Base-by-base conservation (phyloP, 306 rosid species). In the Vigna trinervia region DNA sequence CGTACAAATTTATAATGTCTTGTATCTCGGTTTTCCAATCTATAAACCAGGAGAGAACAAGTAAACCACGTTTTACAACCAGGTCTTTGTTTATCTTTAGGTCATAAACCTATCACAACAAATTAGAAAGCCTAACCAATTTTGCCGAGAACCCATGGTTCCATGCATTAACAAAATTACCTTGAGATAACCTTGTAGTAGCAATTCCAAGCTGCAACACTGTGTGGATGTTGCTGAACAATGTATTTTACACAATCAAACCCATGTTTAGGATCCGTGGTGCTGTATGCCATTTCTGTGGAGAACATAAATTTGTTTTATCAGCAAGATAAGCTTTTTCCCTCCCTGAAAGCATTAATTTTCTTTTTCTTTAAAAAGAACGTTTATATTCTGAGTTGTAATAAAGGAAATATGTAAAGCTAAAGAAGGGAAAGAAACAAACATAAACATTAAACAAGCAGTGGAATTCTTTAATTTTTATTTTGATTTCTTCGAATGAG, bases 201-300 rank as follows among this genome's bases (percentile, higher is more conserved):
- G 89, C 97, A 95, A 80, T 95, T 95, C 98, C 96, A 95, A 82
- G 96, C 92, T 36, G 96, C 92, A 74, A 80, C 58, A 84, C 95
- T 90, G 83, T 90, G 85, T 14, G 96, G 91, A 82, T 95, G 86
- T 84, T 87, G 96, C 75, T 81, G 88, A 57, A 91, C 98, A 85
- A 89, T 86, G 83, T 85, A 79, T 83, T 88, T 95, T 67, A 92
- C 98, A 81, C 89, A 95, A 83, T 89, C 90, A 73, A 92, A 88
- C 36, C 95, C 96, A 60, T 83, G 97, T 84, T 88, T 91, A 50
- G 97, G 94, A 84, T 92, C 97, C 0, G 89, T 84, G 52, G 91
- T 87, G 86, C 84, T 85, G 88, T 89, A 95, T 54, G 98, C 97
- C 79, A 95, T 86, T 83, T 92, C 97, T 92, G 96, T 48, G 32